phyloP scores from a whole-genome alignment of 1,139 yeast species.

The Yamadazyma spencermartinsiae region DNA sequence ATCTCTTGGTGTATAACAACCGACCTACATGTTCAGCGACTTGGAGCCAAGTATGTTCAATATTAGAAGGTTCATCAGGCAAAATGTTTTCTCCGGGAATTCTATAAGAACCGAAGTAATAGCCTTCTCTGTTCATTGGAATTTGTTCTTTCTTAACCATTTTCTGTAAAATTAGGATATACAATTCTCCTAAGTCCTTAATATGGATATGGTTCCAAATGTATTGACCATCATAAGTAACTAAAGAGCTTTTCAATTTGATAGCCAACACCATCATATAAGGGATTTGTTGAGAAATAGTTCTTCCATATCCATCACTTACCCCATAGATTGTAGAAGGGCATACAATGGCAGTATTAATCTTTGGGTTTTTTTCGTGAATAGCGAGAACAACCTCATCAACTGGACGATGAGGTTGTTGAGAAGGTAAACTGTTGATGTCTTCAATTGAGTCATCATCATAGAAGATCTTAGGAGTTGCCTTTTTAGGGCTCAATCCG shows the following conservation, averaged over 20 bases:
- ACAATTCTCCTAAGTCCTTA: slow-evolving; percentile 36
- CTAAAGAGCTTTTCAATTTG: slow-evolving; percentile 26
- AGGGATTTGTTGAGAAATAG: slow-evolving; percentile 37
- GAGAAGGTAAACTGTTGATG: slow-evolving; percentile 27
- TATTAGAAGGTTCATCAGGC: slow-evolving; percentile 17
- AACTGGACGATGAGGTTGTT: slow-evolving; percentile 39
- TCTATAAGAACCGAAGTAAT: slow-evolving; percentile 33
- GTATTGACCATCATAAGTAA: slow-evolving; percentile 33
- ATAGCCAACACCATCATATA: slow-evolving; percentile 21
- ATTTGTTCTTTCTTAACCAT: slow-evolving; percentile 15
- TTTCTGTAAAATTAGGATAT: slow-evolving; percentile 4
- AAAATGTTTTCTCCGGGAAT: slow-evolving; percentile 4
- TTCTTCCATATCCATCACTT: slow-evolving; percentile 34
- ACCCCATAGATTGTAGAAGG: slow-evolving; percentile 28
- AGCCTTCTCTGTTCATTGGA: slow-evolving; percentile 35
- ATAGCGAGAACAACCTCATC: slow-evolving; percentile 34
- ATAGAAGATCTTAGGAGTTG: slow-evolving; percentile 26
- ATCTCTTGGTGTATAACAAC: slow-evolving; percentile 16
- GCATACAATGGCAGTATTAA: slow-evolving; percentile 23
- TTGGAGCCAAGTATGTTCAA: slow-evolving; percentile 34
- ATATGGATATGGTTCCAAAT: slow-evolving; percentile 41
- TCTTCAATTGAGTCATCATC: slow-evolving; percentile 31
- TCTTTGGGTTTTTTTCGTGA: slow-evolving; percentile 21
- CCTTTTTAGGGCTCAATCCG: slow-evolving; percentile 20
- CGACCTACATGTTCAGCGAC: slow-evolving; percentile 26